These are phyloP conservation scores for Byssothecium circinans DNA, from an alignment of 2,329 filamentous ascomycete genomes.

Conservation along the genomic window DNA sequence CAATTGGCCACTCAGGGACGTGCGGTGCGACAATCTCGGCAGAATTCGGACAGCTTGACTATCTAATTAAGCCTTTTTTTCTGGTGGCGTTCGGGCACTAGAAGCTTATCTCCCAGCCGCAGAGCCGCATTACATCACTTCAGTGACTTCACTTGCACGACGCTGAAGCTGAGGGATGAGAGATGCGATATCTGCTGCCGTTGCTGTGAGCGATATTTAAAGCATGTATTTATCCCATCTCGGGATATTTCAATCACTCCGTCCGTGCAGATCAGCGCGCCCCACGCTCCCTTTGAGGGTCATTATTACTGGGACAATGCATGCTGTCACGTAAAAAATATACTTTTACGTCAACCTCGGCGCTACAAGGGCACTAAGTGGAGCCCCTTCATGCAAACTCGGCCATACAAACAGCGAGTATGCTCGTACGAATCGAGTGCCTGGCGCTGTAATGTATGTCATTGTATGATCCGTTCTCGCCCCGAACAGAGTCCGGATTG, in stretches of 20 bases:
- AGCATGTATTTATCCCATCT: not conserved
- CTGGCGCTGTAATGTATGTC: not conserved
- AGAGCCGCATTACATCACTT: not conserved
- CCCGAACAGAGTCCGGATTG: slow-evolving; percentile 3
- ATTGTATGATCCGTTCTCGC: slow-evolving; percentile 5
- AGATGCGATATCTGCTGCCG: too few species aligned
- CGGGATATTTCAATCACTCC: not conserved
- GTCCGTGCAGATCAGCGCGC: not conserved
- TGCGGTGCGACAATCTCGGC: not conserved
- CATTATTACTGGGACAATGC: slow-evolving; percentile 1
- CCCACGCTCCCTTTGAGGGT: not conserved
- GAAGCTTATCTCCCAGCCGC: not conserved
- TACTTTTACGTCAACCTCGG: slow-evolving; percentile 30
- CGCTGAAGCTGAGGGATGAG: too few species aligned
- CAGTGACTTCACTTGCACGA: too few species aligned
- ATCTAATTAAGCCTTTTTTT: too few species aligned
- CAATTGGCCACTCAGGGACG: not conserved
- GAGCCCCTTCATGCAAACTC: slow-evolving; percentile 21
- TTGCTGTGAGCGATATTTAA: too few species aligned
- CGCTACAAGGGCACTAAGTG: slow-evolving; percentile 24
- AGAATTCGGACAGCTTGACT: too few species aligned
- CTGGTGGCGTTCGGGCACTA: not conserved
- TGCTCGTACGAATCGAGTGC: not conserved
- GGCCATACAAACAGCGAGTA: not conserved
- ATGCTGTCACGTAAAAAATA: slow-evolving; percentile 30